Base-by-base conservation (phyloP, 1,139 yeast species). In the Spathaspora sp. region DNA sequence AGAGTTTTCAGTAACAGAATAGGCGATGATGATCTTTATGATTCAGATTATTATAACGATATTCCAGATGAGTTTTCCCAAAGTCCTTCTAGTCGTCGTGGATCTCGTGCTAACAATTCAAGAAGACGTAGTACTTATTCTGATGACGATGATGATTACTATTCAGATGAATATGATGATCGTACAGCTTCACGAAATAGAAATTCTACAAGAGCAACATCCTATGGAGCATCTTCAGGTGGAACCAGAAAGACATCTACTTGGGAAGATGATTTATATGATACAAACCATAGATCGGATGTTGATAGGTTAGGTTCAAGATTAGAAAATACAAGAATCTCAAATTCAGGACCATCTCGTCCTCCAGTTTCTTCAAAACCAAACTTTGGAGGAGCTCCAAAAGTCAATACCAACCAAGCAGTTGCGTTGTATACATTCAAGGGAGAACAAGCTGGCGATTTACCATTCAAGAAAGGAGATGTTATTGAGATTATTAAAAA, bases 401-500 rank as follows among this genome's bases (percentile, higher is more conserved):
- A 71, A 67, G 43, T 76, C 55, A 67, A 69, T 47, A 75, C 85
- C 10, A 84, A 81, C 56, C 91, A 89, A 65, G 99, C 97, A 0
- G 86, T 89, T 51, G 99, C 99, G 0, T 72, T 90, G 53, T 93
- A 78, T 67, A 78, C 91, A 3, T 93, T 91, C 63, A 86, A 86
- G 48, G 97, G 96, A 34, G 97, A 91, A 65, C 95, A 93, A 68
- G 64, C 76, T 37, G 98, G 97, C 2, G 99, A 93, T 64, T 76
- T 93, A 57, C 81, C 96, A 9, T 93, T 93, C 75, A 84, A 81
- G 56, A 93, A 93, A 71, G 99, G 99, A 47, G 99, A 93, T 65
- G 88, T 89, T n/a, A 88, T 93, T 57, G 86, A 89, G 39, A 86
- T 93, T 54, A 71, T 88, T 44, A 89, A 90, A 65, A 89, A 86